Evolutionary conservation across 2,329 filamentous ascomycete genomes (phyloP).

Genomic region (Reticulascus tulasneorum): DNA sequence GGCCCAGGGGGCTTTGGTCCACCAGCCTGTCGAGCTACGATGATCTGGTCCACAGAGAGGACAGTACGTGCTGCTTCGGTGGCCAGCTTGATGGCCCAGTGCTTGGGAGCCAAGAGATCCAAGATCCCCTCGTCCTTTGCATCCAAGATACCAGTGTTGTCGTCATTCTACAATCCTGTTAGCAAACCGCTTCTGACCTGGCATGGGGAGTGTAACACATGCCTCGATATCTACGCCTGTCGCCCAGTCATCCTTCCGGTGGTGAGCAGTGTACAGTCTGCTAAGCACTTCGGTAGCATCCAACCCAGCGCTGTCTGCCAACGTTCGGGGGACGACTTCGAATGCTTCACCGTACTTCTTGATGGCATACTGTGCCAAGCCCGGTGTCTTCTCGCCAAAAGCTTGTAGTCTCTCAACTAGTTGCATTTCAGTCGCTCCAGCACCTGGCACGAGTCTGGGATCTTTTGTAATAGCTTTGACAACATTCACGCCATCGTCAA

Average conservation of each 20-base stretch:
- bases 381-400: conserved; percentile 87
- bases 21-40: conserved; percentile 94
- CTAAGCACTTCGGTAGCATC: conserved; percentile 97
- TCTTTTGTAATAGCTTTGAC: conserved; percentile 98
- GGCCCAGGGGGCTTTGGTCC: conserved; percentile 95
- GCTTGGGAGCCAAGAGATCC: conserved; percentile 87
- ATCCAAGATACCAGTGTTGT: conserved; percentile 77
- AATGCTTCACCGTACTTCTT: conserved; percentile 97
- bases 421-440: conserved; percentile 91
- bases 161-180: conserved; percentile 56
- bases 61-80: conserved; percentile 93
- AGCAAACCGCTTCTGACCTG: not conserved
- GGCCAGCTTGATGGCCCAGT: conserved; percentile 94
- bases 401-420: conserved; percentile 88
- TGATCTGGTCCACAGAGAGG: conserved; percentile 96
- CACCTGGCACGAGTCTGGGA: conserved; percentile 83
- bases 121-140: conserved; percentile 85
- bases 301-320: conserved; percentile 91
- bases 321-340: conserved; percentile 88
- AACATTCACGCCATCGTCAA: conserved; percentile 97
- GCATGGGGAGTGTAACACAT: conserved; percentile 19
- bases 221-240: conserved; percentile 92
- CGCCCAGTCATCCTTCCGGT: conserved; percentile 81
- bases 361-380: conserved; percentile 92
- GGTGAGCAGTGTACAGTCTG: conserved; percentile 87